Percentiles rank a stretch among this genome's conserved stretches.
These are phyloP conservation scores for Auricularia auricula-judae DNA, from an alignment of 768 basidiomycete species.

Conservation along the genomic window DNA sequence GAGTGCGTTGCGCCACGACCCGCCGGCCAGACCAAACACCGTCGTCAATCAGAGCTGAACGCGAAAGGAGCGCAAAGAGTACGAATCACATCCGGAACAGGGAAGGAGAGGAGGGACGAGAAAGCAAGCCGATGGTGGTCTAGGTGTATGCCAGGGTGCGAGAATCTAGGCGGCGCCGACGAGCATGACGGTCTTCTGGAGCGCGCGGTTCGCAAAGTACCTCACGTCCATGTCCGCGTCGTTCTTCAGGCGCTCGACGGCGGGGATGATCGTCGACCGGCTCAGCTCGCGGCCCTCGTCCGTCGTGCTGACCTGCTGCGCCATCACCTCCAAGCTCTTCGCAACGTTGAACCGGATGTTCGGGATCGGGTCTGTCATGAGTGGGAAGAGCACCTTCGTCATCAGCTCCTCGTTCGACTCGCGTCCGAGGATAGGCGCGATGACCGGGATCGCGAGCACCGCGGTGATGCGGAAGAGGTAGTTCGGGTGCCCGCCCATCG, in stretches of 20 bases:
- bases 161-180: not conserved
- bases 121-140: too few species aligned
- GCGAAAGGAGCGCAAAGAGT: too few species aligned
- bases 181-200: constrained; percentile 33
- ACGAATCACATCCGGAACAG: too few species aligned
- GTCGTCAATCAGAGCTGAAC: too few species aligned
- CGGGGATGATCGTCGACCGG: constrained; percentile 64
- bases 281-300: constrained; percentile 68
- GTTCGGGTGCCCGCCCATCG: constrained; percentile 94
- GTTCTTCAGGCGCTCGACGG: constrained; percentile 73
- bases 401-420: constrained; percentile 79
- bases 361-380: constrained; percentile 86
- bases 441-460: constrained; percentile 97
- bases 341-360: constrained; percentile 99
- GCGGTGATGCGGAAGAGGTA: constrained; percentile 98
- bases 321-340: constrained; percentile 86
- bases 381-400: constrained; percentile 68
- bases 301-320: constrained; percentile 49
- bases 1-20: too few species aligned
- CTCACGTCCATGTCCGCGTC: constrained; percentile 94
- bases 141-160: not conserved
- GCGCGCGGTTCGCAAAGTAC: constrained; percentile 79
- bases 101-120: too few species aligned
- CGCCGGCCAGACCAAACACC: too few species aligned
- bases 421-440: constrained; percentile 77